A percentile compares a stretch with the other conserved stretches of the same genome.
Evolutionary conservation across 805 yeast species (phyloP).

Genomic region (Kockiozyma suomiensis): DNA sequence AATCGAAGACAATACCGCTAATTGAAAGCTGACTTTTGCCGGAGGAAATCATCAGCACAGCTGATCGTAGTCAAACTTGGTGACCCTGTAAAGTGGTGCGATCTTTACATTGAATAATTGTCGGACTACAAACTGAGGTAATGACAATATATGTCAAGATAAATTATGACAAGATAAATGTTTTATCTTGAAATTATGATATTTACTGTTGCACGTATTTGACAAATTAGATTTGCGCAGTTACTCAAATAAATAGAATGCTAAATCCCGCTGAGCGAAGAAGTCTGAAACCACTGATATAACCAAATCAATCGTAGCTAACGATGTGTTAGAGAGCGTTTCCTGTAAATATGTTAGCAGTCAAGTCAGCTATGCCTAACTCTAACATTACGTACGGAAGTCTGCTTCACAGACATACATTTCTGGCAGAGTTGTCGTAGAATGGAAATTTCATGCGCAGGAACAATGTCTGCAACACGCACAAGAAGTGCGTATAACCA

Average conservation of each 20-base stretch:
- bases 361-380: too few relatives aligned
- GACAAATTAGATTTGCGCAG: background rate
- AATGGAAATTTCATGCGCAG: slow-evolving; percentile 46
- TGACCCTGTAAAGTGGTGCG: too few relatives aligned
- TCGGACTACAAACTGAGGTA: too few relatives aligned
- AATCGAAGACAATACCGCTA: slow-evolving; percentile 17
- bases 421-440: slow-evolving; percentile 50
- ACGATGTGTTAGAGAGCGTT: slow-evolving; percentile 25
- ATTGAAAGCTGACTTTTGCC: too few relatives aligned
- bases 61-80: too few relatives aligned
- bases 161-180: too few relatives aligned
- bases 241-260: slow-evolving; percentile 22
- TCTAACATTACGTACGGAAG: slow-evolving; percentile 14
- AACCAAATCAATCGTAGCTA: slow-evolving; percentile 32
- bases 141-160: too few relatives aligned
- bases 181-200: background rate
- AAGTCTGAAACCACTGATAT: slow-evolving; percentile 35
- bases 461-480: slow-evolving; percentile 46
- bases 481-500: slow-evolving; percentile 51
- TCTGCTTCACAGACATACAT: slow-evolving; percentile 31
- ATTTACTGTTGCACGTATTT: background rate
- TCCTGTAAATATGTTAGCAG: slow-evolving; percentile 13
- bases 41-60: too few relatives aligned
- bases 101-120: too few relatives aligned
- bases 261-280: slow-evolving; percentile 34